Base-by-base conservation (phyloP, 208 protist species). In the Herpetomonas samuelpessoai region DNA sequence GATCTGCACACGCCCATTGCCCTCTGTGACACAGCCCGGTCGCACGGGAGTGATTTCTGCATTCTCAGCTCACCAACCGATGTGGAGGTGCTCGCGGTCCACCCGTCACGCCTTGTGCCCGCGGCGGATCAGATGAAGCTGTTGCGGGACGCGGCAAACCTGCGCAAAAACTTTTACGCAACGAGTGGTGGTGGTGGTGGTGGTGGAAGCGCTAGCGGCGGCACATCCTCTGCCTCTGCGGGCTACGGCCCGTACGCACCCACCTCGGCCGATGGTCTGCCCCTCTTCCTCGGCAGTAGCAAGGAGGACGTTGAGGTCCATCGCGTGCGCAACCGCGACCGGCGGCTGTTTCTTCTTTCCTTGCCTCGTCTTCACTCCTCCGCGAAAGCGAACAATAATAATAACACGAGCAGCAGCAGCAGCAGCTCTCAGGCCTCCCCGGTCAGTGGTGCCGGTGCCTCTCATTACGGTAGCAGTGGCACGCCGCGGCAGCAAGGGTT, bases 1-100 rank as follows among this genome's bases (percentile, higher is more conserved):
- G 62, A 75, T 47, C 53, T 66, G 1, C 61, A 71, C 68, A 81
- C 71, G 9, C 79, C 79, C 25, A 80, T 86, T 47, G 61, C 57
- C 4, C 31, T 86, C 6, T 66, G 81, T 6, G 71, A 86, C 35
- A n/a, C 57, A 22, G 57, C 67, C 26, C 28, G 59, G 2, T 31
- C 28, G 10, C 35, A 27, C 12, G 67, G 67, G 6, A 58, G 54
- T 27, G 57, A 64, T 24, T 19, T 85, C 46, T 56, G 67, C 51
- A 30, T 85, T 3, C 44, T 85, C 29, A 80, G 80, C 41, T 71
- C 62, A 1, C 62, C 65, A 1, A 51, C 51, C 1, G 79, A 87
- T 45, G 67, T 72, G 39, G 68, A 80, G 57, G 50, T 67, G 18
- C 49, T 80, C 22, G 56, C 52, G 25, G 30, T 79, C 51, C 62